Evolutionary conservation across 2,329 filamentous ascomycete species (phyloP), one percentile per base, ranked within the genome.

Genomic region (Albophoma yamanashiensis): DNA sequence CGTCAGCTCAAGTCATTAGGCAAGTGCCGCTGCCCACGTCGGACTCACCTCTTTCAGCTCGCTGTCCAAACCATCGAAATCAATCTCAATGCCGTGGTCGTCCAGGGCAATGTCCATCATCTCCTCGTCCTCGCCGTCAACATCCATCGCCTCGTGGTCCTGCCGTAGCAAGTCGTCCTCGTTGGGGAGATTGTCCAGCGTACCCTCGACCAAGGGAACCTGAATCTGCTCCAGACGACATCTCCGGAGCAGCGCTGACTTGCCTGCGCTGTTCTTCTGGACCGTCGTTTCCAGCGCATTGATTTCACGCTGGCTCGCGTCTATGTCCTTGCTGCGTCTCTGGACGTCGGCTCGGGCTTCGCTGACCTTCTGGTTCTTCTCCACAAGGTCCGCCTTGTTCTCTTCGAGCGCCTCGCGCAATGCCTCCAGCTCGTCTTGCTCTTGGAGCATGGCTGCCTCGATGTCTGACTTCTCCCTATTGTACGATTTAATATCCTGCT

Each of bases 171-270:
- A 76, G 63, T 87, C 83, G 66, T 96, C 92, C 69, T 95, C 91
- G 67, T 95, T 91, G 3, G 94, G 94, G 58, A 99, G 80, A 64
- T 88, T 84, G 67, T 96, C 91, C 31, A 99, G 79, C 2, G 91
- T 96, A 31, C 87, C 87, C 60, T 86, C 78, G 2, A 81, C 77
- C 27, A 99, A 80, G 2, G 94, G 94, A 61, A 99, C 82, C 63
- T 89, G 86, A 65, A 97, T 90, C 69, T 97, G 92, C 71, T 97
- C 93, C 55, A 99, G 85, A 71, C 95, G 93, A 78, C 93, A 97
- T 63, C 91, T 86, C 69, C 92, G 86, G 58, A 99, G 82, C 55
- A 96, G 78, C 53, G 87, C 87, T 70, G 96, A 96, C 70, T 94
- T 90, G 67, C 85, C 86, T 0, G 91, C 87, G 61, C 89, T 90